Base-by-base conservation (phyloP, 1,284 basidiomycete genomes). In the Ustilago curta region DNA sequence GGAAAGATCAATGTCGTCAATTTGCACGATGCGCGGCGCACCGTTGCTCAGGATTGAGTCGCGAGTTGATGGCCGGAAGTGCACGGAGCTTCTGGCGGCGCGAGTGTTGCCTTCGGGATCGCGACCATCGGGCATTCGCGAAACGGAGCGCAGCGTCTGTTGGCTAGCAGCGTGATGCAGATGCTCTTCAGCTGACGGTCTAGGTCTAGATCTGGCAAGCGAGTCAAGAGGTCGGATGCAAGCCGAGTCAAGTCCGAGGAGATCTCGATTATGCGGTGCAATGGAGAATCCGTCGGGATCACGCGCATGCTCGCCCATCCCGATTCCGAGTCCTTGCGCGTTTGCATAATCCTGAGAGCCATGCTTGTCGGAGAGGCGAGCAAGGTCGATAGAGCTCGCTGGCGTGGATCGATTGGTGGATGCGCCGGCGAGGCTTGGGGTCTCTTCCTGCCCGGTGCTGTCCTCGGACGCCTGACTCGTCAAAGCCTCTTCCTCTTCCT, bases 1-100 rank as follows among this genome's bases (percentile, higher is more conserved):
- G n/a, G 81, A 83, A 3, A 81, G 66, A 42, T 83, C 81, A 14
- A 83, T 78, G 51, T 83, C 81, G 49, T 83, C 81, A 31, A 83
- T 77, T 58, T 83, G 81, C 9, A 83, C 81, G 25, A 83, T 76
- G n/a, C 75, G 75, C 2, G 78, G 76, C 4, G 65, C 70, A 12
- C 56, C 66, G 18, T 66, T 59, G 56, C 65, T 69, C 44, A 69
- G 53, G 27, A 64, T 29, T 18, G 65, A 65, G 45, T 61, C 60
- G 18, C 73, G 69, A 9, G 43, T 45, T 16, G 71, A 69, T 4
- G 45, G 21, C 8, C 57, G 54, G 11, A 40, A 62, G 40, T 44
- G 53, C 16, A 65, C 27, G 4, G 54, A 61, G 45, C 44, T 35
- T n/a, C 45, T 25, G 4, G 27, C 44, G 42, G 32, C 58, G 21